Evolutionary conservation across 1,284 basidiomycete genomes (phyloP), one percentile per base, ranked within the genome.

Genomic region (Rhodofomes roseus): DNA sequence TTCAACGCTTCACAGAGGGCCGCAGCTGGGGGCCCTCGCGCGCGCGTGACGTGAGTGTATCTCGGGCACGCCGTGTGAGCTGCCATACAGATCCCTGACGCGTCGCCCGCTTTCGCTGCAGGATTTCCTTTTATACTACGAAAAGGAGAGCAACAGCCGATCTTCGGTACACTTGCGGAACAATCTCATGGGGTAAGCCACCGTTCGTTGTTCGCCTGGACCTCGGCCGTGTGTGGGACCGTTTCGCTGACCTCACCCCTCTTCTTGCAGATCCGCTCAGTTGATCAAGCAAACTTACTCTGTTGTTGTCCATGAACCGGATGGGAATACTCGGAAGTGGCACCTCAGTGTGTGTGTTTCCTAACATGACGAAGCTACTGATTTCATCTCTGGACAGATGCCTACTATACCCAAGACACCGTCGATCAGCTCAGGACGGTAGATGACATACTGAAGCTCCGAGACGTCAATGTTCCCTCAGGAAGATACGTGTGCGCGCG

Each of bases 401-500:
- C 77, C 7, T 78, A 78, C 62, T 77, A 73, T 61, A 77, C 75
- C 2, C 71, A 74, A 43, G 76, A 73, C 39, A 81, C 85, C 0
- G 70, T 84, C 39, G 77, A 84, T 54, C 74, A 76, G 55, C 78
- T 91, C 36, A 73, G 69, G 50, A 85, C 82, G 1, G 78, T 91
- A 58, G 81, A 87, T 57, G 81, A 88, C 58, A 73, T 83, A 44
- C 81, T 82, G 2, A 69, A 77, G 44, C 78, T 91, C 39, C 77
- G 79, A 9, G 66, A 66, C 36, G 70, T 91, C 23, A 68, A 73
- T 11, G 84, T 87, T 22, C 89, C 89, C 0, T 71, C 73, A 5
- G 84, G 83, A 27, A 79, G 76, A 59, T 91, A 90, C 67, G 79
- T 76, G 62, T 86, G 86, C 63, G 88, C 89, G 9, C 83, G 89